These are phyloP conservation scores for Typha latifolia DNA, from an alignment of 176 grass and related monocot species.

Conservation along the genomic window DNA sequence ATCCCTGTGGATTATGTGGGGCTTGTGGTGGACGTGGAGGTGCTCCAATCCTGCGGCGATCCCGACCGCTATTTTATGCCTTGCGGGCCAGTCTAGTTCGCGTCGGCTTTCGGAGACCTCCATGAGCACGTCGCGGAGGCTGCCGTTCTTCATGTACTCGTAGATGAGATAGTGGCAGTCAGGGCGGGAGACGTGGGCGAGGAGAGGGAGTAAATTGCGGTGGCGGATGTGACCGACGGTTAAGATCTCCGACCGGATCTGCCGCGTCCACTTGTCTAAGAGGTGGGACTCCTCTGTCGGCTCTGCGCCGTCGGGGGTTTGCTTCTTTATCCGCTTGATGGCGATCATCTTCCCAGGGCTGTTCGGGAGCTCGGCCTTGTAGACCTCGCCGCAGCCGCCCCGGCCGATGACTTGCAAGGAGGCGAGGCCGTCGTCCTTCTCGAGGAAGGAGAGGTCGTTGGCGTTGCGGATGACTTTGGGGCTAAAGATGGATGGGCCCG, in stretches of 20 bases:
- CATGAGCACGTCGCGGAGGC: conserved; percentile 44
- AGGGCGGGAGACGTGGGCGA: conserved; percentile 52
- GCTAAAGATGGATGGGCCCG: conserved; percentile 54
- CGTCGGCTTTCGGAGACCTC: not conserved
- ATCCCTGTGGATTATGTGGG: conserved; percentile 80
- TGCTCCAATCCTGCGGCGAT: conserved; percentile 72
- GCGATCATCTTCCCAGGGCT: conserved; percentile 28
- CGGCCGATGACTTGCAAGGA: conserved; percentile 54
- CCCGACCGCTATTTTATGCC: conserved; percentile 51
- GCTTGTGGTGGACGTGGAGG: conserved; percentile 52
- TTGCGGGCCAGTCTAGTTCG: conserved; percentile 37
- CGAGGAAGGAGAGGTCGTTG: conserved; percentile 62
- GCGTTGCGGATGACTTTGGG: conserved; percentile 44
- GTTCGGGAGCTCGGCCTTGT: conserved; percentile 40
- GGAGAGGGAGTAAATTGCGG: conserved; percentile 63
- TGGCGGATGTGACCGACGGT: conserved; percentile 76
- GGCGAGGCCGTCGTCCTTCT: conserved; percentile 48
- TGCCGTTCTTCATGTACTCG: conserved; percentile 88
- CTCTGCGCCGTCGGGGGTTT: not conserved
- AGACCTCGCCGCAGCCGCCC: conserved; percentile 85
- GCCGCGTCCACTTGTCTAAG: conserved; percentile 56
- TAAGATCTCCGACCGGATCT: conserved; percentile 85
- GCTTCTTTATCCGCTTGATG: conserved; percentile 67
- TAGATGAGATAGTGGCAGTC: conserved; percentile 85
- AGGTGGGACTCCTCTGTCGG: conserved; percentile 44